Percentiles rank a stretch among this genome's conserved stretches.
phyloP scores from a whole-genome alignment of 2,329 filamentous ascomycete genomes.

The Hirsutella thompsonii region DNA sequence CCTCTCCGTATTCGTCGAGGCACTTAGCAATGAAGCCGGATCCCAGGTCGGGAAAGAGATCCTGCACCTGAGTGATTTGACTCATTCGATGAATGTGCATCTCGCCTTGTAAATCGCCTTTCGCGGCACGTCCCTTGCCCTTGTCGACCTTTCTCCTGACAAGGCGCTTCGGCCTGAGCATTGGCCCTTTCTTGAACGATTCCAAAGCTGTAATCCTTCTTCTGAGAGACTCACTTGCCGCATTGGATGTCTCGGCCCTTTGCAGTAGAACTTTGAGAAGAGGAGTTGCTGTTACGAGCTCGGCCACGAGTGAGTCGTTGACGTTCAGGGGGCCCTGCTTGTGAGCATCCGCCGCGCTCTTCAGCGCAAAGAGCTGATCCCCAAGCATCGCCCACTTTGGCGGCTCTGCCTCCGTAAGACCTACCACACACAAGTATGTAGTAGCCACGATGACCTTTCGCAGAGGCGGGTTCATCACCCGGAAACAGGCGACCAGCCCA shows the following conservation, averaged over 20 bases:
- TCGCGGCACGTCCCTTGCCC: conserved; percentile 41
- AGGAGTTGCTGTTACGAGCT: conserved; percentile 70
- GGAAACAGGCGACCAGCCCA: conserved; percentile 53
- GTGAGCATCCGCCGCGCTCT: conserved; percentile 54
- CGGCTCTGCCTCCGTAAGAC: conserved; percentile 52
- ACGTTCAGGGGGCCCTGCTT: conserved; percentile 38
- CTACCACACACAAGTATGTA: conserved; percentile 61
- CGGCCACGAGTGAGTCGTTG: conserved; percentile 65
- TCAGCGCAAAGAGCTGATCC: conserved; percentile 75
- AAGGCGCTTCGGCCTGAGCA: conserved; percentile 35
- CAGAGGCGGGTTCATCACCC: conserved; percentile 47
- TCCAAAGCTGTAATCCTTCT: conserved; percentile 49
- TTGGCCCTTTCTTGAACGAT: conserved; percentile 43
- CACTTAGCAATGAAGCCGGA: conserved; percentile 69
- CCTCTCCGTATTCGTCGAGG: conserved; percentile 65
- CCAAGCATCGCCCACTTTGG: conserved; percentile 64
- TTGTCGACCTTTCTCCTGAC: conserved; percentile 48
- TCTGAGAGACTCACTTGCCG: conserved; percentile 40
- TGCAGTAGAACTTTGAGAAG: conserved; percentile 51
- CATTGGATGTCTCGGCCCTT: conserved; percentile 33
- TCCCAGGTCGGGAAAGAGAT: conserved; percentile 81
- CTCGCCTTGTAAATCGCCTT: conserved; percentile 25
- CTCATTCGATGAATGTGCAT: conserved; percentile 74
- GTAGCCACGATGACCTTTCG: conserved; percentile 59
- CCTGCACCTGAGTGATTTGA: conserved; percentile 79